Conservation (phyloP, 495 filamentous ascomycete genomes). For the Margaritispora aquatica region DNA sequence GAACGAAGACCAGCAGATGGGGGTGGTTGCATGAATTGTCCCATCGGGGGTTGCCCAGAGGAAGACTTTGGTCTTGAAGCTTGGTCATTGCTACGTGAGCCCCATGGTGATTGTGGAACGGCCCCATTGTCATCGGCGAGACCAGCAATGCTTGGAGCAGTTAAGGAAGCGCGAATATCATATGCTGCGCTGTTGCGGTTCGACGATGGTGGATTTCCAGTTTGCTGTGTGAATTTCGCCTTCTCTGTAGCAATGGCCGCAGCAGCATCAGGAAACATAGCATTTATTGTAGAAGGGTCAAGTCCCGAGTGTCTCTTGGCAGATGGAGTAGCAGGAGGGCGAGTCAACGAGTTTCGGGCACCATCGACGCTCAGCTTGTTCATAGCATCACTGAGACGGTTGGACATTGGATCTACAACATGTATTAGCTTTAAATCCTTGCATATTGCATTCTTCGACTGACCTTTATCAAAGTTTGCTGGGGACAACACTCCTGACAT, state of each 20-base stretch:
- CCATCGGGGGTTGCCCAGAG: slow-evolving; percentile 84
- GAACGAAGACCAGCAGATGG: slow-evolving; percentile 78
- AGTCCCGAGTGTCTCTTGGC: slow-evolving; percentile 89
- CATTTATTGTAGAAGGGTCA: slow-evolving; percentile 90
- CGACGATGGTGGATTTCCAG: slow-evolving; percentile 80
- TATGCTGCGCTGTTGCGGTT: slow-evolving; percentile 88
- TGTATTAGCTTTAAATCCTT: neutral
- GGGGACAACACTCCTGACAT: slow-evolving; percentile 96
- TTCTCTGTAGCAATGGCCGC: slow-evolving; percentile 97
- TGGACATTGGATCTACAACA: slow-evolving; percentile 82
- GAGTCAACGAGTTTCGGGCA: slow-evolving; percentile 77
- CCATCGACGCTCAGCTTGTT: slow-evolving; percentile 82
- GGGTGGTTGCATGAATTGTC: slow-evolving; percentile 86
- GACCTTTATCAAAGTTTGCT: slow-evolving; percentile 95
- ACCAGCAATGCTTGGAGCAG: slow-evolving; percentile 67
- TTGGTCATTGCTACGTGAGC: slow-evolving; percentile 44
- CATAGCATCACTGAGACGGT: slow-evolving; percentile 96
- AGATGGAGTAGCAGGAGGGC: slow-evolving; percentile 60
- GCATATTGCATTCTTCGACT: neutral
- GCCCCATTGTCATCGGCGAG: slow-evolving; percentile 42
- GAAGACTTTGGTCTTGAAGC: slow-evolving; percentile 82
- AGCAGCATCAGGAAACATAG: slow-evolving; percentile 98
- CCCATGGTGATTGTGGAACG: slow-evolving; percentile 75
- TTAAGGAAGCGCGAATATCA: slow-evolving; percentile 64
- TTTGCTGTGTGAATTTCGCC: slow-evolving; percentile 92